phyloP scores from a whole-genome alignment of 1,284 basidiomycete species.

The Kalmanozyma brasiliensis region DNA sequence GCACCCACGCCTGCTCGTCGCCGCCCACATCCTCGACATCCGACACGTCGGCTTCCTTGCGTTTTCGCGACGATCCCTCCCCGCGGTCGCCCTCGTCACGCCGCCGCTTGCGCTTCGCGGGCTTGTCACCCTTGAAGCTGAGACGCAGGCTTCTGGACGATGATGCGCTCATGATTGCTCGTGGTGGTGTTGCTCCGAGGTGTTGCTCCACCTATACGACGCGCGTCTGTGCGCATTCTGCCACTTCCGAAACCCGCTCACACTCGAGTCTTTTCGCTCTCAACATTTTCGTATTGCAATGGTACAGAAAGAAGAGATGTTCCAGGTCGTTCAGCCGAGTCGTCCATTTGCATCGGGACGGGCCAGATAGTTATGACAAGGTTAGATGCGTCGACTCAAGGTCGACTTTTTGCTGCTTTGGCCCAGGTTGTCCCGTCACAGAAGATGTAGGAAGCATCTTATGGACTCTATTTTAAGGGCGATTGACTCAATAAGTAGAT shows the following conservation, averaged over 20 bases:
- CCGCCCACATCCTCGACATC: slow-evolving; percentile 55
- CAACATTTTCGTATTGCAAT: too few species aligned
- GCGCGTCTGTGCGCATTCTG: too few species aligned
- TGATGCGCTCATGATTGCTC: slow-evolving; percentile 23
- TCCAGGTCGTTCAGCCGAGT: slow-evolving; percentile 41
- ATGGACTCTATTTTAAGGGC: slow-evolving; percentile 14
- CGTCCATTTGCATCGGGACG: slow-evolving; percentile 21
- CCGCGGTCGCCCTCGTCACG: slow-evolving; percentile 12
- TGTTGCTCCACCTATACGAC: too few species aligned
- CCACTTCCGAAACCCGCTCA: too few species aligned
- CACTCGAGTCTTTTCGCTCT: too few species aligned
- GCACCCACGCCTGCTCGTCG: slow-evolving; percentile 57
- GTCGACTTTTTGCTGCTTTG: slow-evolving; percentile 3
- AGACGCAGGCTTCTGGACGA: slow-evolving; percentile 33
- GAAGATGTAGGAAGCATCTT: slow-evolving; percentile 13
- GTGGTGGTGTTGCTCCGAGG: background rate
- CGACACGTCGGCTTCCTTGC: slow-evolving; percentile 24
- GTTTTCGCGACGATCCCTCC: slow-evolving; percentile 18
- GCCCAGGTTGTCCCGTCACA: slow-evolving; percentile 19
- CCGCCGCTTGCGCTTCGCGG: slow-evolving; percentile 37
- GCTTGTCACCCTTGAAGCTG: slow-evolving; percentile 52
- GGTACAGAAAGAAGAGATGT: slow-evolving; percentile 21
- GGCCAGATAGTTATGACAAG: slow-evolving; percentile 43
- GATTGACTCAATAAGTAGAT: too few species aligned
- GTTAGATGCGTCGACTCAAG: slow-evolving; percentile 24